A percentile compares a stretch with the other conserved stretches of the same genome.
Evolutionary conservation across 2,329 filamentous ascomycete species (phyloP).

Genomic region (Sporothrix humicola): DNA sequence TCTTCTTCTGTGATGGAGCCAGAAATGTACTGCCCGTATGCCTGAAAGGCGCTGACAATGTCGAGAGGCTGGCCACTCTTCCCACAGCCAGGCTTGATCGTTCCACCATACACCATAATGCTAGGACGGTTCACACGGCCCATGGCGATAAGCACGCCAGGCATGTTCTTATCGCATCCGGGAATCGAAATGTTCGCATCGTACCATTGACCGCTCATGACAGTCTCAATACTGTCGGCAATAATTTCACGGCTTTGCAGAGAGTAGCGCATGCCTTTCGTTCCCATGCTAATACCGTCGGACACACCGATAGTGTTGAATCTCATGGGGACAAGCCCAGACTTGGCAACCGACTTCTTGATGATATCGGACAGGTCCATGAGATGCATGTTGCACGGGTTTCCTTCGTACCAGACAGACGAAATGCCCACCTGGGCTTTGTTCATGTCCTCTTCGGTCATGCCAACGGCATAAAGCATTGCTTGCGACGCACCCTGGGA

Average conservation of each 20-base stretch:
- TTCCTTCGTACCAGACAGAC: conserved; percentile 96
- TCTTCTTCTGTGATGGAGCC: conserved; percentile 90
- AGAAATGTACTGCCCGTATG: conserved; percentile 92
- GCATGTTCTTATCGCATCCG: conserved; percentile 99
- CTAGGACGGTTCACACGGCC: conserved; percentile 91
- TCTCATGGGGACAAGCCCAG: conserved; percentile 88
- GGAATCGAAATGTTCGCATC: conserved; percentile 96
- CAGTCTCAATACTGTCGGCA: conserved; percentile 97
- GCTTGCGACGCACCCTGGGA: conserved; percentile 98
- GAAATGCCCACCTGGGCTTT: conserved; percentile 98
- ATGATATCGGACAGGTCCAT: conserved; percentile 85
- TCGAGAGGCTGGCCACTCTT: conserved; percentile 78
- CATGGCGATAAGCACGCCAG: conserved; percentile 90
- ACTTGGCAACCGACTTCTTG: conserved; percentile 64
- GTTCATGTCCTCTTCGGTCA: conserved; percentile 84
- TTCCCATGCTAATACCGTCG: conserved; percentile 98
- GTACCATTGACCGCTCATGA: conserved; percentile 99
- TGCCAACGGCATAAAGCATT: conserved; percentile 96
- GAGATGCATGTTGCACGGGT: conserved; percentile 99
- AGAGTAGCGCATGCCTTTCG: conserved; percentile 84
- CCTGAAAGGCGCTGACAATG: conserved; percentile 97
- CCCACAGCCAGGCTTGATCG: conserved; percentile 89
- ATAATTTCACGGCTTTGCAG: conserved; percentile 96
- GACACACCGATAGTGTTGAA: conserved; percentile 99
- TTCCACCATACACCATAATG: conserved; percentile 97